Percentiles rank a stretch among this genome's conserved stretches.
Evolutionary conservation across 2,329 filamentous ascomycete genomes (phyloP).

Genomic region (Cytospora schulzeri): DNA sequence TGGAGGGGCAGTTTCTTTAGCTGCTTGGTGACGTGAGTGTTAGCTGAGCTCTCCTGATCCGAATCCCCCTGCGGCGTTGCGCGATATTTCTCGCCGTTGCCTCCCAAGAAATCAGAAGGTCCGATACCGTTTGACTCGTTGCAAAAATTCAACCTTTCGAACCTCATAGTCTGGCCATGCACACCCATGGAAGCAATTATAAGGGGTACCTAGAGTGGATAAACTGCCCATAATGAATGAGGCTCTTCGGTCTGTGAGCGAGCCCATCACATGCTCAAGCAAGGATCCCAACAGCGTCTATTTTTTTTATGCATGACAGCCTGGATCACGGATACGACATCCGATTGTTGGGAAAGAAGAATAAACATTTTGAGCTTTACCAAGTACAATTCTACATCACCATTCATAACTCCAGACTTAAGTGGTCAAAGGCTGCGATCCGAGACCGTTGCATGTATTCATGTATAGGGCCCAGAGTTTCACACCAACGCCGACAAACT

Average conservation of each 20-base stretch:
- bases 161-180: slow-evolving; percentile 24
- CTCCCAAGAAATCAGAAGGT: slow-evolving; percentile 19
- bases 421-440: neutral
- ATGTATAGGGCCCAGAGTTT: neutral
- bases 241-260: slow-evolving; percentile 16
- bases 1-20: slow-evolving; percentile 22
- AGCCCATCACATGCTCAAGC: slow-evolving; percentile 1
- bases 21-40: slow-evolving; percentile 22
- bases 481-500: slow-evolving; percentile 9
- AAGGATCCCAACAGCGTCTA: neutral
- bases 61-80: slow-evolving; percentile 11
- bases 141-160: slow-evolving; percentile 7
- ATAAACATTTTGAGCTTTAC: neutral
- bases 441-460: neutral
- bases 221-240: slow-evolving; percentile 7
- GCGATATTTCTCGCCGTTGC: slow-evolving; percentile 28
- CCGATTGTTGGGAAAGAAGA: neutral
- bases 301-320: neutral
- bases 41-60: slow-evolving; percentile 20
- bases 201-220: slow-evolving; percentile 12
- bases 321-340: neutral
- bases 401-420: neutral
- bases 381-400: neutral
- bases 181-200: neutral
- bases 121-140: slow-evolving; percentile 21